Evolutionary conservation across 768 basidiomycete genomes (phyloP).

Genomic region (Megacollybia marginata): DNA sequence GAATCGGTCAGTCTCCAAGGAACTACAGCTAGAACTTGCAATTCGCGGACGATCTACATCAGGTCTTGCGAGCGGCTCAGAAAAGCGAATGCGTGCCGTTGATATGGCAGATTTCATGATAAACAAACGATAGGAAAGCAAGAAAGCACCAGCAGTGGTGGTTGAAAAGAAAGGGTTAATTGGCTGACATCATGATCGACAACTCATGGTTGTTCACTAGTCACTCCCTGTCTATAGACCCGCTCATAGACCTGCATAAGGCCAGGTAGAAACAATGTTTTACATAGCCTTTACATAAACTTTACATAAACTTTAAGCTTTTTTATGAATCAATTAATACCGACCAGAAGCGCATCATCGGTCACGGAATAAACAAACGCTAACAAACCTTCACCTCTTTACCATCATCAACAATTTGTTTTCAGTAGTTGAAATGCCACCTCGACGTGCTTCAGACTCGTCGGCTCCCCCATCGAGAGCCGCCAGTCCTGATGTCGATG

Average conservation of each 20-base stretch:
- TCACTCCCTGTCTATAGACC: no score
- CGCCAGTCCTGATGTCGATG: slow-evolving; percentile 33
- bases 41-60: slow-evolving; percentile 4
- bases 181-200: no score
- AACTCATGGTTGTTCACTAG: no score
- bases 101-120: slow-evolving; percentile 1
- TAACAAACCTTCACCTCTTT: background rate
- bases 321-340: no score
- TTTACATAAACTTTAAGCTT: no score
- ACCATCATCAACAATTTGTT: background rate
- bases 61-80: slow-evolving; percentile 3
- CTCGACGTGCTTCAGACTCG: slow-evolving; percentile 46
- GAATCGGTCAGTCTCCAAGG: background rate
- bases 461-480: slow-evolving; percentile 41
- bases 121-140: background rate
- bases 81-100: slow-evolving; percentile 4
- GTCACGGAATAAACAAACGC: no score
- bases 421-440: slow-evolving; percentile 30
- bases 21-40: background rate
- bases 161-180: no score
- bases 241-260: no score
- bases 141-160: no score
- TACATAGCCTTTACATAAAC: no score
- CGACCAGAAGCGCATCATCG: no score
- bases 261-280: no score